Evolutionary conservation across 805 yeast species (phyloP).

Genomic region (Saturnispora diversa): DNA sequence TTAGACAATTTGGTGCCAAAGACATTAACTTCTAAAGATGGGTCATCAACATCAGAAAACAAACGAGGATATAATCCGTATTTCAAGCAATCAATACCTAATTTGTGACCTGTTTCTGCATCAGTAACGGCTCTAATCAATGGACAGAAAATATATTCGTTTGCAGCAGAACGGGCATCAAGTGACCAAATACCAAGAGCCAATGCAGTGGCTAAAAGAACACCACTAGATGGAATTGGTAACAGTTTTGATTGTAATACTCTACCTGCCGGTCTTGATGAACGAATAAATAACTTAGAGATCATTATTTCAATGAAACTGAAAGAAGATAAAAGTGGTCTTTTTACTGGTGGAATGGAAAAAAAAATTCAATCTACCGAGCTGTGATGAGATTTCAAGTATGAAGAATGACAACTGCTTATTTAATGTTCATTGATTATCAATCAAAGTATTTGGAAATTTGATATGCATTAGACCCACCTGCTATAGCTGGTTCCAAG

Average conservation of each 20-base stretch:
- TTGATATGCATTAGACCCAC: conserved; percentile 7
- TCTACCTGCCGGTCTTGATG: background rate
- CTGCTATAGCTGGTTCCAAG: conserved; percentile 14
- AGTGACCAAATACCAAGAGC: conserved; percentile 46
- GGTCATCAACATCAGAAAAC: conserved; percentile 44
- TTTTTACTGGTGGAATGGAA: background rate
- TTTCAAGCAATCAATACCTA: conserved; percentile 66
- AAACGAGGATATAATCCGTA: conserved; percentile 60
- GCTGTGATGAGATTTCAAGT: background rate
- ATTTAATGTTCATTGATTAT: background rate
- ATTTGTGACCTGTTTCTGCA: conserved; percentile 79
- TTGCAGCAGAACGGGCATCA: conserved; percentile 77
- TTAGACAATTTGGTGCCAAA: conserved; percentile 58
- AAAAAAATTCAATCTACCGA: background rate
- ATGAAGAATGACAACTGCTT: background rate
- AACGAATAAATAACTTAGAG: conserved; percentile 5
- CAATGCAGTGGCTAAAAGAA: conserved; percentile 21
- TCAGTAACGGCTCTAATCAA: conserved; percentile 56
- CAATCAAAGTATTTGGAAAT: conserved; percentile 5
- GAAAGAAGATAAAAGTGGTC: background rate
- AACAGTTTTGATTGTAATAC: conserved; percentile 13
- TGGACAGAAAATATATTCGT: conserved; percentile 79
- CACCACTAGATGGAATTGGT: conserved; percentile 18
- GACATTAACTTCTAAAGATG: conserved; percentile 47
- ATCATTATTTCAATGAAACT: background rate